Evolutionary conservation across 768 basidiomycete genomes (phyloP), one percentile per base, ranked within the genome.

Genomic region (Phanerochaete sordida): DNA sequence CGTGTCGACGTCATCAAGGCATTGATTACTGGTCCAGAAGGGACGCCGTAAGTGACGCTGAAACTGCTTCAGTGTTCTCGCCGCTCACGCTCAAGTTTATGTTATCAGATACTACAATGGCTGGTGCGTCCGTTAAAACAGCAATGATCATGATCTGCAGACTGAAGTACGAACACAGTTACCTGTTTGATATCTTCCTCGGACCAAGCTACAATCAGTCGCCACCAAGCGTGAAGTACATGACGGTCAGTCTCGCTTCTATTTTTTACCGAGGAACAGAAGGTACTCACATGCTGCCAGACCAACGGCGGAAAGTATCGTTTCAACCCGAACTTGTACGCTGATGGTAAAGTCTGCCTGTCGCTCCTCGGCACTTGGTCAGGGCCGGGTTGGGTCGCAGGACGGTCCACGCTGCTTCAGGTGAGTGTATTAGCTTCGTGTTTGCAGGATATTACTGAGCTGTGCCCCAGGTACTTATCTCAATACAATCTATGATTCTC

Each of bases 401-500:
- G 95, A 24, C 89, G 86, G 70, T 95, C 92, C 7, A 97, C 95
- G 5, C 74, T 98, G 51, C 80, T 96, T 3, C 95, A 96, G 77
- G 91, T 85, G 50, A 45, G 78, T 68, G 31, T 24, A 47, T 23
- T 31, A 30, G 21, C 26, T 27, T 58, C 47, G 16, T 26, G 21
- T 16, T 35, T 24, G 27, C 15, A 15, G 23, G 43, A 33, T 16
- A 28, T 53, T 27, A 24, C 44, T 48, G 27, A 56, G 28, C 44
- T 21, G 51, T 56, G 60, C 56, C 19, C 64, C 53, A 84, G 82
- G 86, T 95, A 37, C 79, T 98, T 44, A 91, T 97, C 39, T 95
- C 94, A 16, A 95, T 98, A 31, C 95, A 97, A 76, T 93, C 92
- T 16, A 93, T 98, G 91, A 96, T 97, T 65, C 77, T 97, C 26